These are phyloP conservation scores for Otatea glauca DNA, from an alignment of 176 grass and related monocot genomes.

Conservation along the genomic window DNA sequence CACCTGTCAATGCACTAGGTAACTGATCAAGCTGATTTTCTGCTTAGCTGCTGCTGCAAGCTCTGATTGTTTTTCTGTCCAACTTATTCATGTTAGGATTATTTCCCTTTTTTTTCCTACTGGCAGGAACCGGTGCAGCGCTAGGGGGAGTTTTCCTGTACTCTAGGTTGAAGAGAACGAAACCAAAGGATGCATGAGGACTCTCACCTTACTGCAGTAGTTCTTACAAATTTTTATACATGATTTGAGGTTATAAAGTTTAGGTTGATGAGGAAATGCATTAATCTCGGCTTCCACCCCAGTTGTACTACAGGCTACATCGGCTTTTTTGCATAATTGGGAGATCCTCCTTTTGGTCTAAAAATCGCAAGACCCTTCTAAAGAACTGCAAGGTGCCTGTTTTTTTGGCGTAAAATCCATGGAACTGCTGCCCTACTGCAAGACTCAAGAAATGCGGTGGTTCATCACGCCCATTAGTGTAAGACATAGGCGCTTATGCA, in stretches of 20 bases:
- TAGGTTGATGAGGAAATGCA: neutral
- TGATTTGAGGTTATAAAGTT: neutral
- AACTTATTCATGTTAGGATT: neutral
- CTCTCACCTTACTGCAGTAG: neutral
- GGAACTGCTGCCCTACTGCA: neutral
- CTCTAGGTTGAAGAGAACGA: slow-evolving; percentile 57
- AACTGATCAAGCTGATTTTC: slow-evolving; percentile 10
- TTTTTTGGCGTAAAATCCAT: neutral
- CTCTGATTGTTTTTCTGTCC: neutral
- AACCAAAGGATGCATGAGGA: slow-evolving; percentile 47
- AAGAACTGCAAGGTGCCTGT: neutral
- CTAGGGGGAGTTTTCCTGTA: slow-evolving; percentile 68
- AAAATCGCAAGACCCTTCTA: no score
- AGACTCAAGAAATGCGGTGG: neutral
- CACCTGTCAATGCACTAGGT: slow-evolving; percentile 72
- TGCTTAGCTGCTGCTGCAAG: neutral
- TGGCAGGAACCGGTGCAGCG: slow-evolving; percentile 66
- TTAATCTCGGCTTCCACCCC: neutral
- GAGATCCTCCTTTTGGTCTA: neutral
- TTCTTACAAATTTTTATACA: neutral
- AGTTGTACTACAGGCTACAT: slow-evolving; percentile 9
- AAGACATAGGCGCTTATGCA: neutral
- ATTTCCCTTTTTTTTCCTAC: neutral
- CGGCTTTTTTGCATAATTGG: neutral
- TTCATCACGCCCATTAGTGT: neutral